These are phyloP conservation scores for Calocera viscosa DNA, from an alignment of 768 basidiomycete genomes.

Conservation along the genomic window DNA sequence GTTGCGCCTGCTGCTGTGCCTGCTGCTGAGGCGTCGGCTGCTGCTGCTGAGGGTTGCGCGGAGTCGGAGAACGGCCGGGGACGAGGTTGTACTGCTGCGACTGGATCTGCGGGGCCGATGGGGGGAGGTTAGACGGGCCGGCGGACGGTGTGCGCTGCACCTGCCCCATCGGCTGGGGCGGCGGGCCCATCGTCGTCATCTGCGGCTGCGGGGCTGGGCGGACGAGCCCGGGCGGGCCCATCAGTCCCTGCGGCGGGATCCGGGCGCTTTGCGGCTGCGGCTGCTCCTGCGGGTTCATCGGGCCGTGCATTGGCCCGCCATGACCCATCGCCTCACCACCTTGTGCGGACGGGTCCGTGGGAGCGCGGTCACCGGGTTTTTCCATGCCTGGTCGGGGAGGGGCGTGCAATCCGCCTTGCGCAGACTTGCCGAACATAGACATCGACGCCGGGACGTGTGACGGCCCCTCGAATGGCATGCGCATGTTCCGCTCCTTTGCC, in stretches of 20 bases:
- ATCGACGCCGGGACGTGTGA: not conserved
- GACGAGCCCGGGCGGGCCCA: conserved; percentile 3
- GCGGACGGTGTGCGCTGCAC: not conserved
- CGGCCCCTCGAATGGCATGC: conserved; percentile 16
- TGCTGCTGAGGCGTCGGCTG: conserved; percentile 23
- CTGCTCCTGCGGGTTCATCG: not conserved
- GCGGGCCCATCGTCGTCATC: conserved; percentile 4
- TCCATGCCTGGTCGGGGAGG: not conserved
- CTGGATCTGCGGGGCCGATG: not conserved
- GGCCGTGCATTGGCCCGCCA: not conserved
- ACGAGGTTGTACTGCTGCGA: conserved; percentile 8
- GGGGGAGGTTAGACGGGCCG: conserved; percentile 5
- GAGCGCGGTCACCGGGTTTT: not conserved
- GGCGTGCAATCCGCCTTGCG: not conserved
- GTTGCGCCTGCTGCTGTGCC: conserved; percentile 18
- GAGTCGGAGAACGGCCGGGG: not conserved
- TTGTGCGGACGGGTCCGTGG: not conserved
- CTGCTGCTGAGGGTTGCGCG: conserved; percentile 13
- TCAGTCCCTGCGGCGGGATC: not conserved
- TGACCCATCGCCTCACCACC: not conserved
- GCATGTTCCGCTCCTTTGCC: not conserved
- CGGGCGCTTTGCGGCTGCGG: not conserved
- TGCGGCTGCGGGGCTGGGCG: not conserved
- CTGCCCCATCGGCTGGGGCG: not conserved
- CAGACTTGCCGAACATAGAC: not conserved